Conservation (phyloP, 2,329 filamentous ascomycete genomes). For the Phyllosticta capitalensis region DNA sequence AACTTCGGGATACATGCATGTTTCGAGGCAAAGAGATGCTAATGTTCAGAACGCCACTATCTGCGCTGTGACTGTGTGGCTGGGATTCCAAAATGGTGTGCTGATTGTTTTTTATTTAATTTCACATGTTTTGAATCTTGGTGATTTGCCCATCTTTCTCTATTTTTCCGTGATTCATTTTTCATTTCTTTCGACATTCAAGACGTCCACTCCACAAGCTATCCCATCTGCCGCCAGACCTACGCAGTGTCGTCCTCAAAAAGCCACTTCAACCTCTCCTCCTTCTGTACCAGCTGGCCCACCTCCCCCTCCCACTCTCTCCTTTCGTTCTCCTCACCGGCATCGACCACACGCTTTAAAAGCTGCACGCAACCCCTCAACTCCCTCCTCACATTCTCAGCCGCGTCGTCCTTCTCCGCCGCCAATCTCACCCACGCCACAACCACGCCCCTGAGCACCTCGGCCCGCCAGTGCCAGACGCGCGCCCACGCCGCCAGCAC, state of each 20-base stretch:
- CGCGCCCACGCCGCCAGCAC: slow-evolving; percentile 62
- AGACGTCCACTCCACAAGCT: no score
- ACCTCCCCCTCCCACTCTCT: slow-evolving; percentile 17
- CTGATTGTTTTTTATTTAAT: no score
- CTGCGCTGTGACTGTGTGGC: no score
- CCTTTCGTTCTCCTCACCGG: slow-evolving; percentile 14
- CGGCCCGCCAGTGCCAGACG: slow-evolving; percentile 51
- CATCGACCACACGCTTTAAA: slow-evolving; percentile 18
- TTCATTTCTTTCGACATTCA: no score
- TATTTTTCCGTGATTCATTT: no score
- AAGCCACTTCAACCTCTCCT: slow-evolving; percentile 19
- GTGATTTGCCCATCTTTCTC: no score
- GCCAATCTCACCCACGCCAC: slow-evolving; percentile 24
- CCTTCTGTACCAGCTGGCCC: slow-evolving; percentile 18
- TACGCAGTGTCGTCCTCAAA: slow-evolving; percentile 10
- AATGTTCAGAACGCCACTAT: no score
- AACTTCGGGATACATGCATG: no score
- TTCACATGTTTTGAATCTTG: no score
- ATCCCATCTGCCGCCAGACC: not conserved
- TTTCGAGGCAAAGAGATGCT: no score
- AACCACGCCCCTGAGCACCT: slow-evolving; percentile 51
- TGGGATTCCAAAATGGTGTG: no score
- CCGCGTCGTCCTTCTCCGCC: slow-evolving; percentile 11
- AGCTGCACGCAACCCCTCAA: slow-evolving; percentile 44
- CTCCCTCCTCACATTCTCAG: slow-evolving; percentile 13